A percentile compares a stretch with the other conserved stretches of the same genome.
Evolutionary conservation across 2,329 filamentous ascomycete species (phyloP).

Genomic region (Neospermospora avenae): DNA sequence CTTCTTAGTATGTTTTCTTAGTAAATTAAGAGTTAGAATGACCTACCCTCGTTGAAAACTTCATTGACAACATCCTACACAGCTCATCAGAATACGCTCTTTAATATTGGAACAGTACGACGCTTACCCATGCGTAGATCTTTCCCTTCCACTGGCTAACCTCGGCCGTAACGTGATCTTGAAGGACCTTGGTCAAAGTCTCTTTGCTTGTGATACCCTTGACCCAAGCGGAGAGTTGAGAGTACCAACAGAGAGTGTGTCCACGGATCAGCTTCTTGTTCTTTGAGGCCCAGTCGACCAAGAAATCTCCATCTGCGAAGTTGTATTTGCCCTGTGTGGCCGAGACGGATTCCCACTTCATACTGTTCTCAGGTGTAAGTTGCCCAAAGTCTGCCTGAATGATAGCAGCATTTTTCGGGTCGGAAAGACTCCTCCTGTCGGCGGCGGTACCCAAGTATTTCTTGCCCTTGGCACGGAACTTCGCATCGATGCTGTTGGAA

Average conservation of each 20-base stretch:
- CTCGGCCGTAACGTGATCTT: conserved; percentile 57
- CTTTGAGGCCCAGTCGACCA: conserved; percentile 53
- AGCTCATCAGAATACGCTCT: background rate
- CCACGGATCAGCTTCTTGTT: conserved; percentile 61
- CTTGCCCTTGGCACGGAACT: conserved; percentile 62
- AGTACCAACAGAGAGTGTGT: conserved; percentile 60
- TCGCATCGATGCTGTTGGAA: conserved; percentile 48
- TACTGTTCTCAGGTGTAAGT: conserved; percentile 65
- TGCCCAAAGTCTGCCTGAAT: conserved; percentile 61
- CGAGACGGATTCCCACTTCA: conserved; percentile 61
- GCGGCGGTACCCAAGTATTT: conserved; percentile 59
- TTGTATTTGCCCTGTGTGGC: conserved; percentile 43
- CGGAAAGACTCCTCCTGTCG: conserved; percentile 50
- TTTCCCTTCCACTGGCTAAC: conserved; percentile 61
- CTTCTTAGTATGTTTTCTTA: background rate
- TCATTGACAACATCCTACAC: conserved; percentile 61
- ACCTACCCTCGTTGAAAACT: conserved; percentile 45
- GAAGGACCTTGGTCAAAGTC: conserved; percentile 52
- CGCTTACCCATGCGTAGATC: conserved; percentile 50
- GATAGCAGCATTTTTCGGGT: conserved; percentile 50
- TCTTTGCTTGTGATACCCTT: conserved; percentile 46
- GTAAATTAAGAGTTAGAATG: background rate
- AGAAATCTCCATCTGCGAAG: conserved; percentile 52
- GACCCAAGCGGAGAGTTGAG: conserved; percentile 58
- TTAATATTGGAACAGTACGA: background rate